These are phyloP conservation scores for Selaginella tamariscina DNA, from an alignment of 75 land plant species.

Conservation along the genomic window DNA sequence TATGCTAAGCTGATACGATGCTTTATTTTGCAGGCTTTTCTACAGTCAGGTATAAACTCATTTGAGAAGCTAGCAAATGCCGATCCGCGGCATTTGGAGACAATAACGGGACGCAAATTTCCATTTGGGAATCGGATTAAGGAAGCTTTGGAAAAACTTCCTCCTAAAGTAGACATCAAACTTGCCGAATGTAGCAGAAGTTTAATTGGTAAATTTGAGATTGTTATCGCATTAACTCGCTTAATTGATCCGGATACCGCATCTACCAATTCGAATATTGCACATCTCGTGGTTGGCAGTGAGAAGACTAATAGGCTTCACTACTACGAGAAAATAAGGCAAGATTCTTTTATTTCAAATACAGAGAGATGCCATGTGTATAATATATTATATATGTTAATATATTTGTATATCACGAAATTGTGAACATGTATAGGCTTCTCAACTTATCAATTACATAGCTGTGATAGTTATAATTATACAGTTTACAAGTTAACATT, in stretches of 20 bases:
- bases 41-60: slow-evolving; percentile 55
- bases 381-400: no score
- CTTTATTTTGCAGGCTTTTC: slow-evolving; percentile 55
- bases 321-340: not conserved
- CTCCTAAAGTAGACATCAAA: slow-evolving; percentile 71
- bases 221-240: not conserved
- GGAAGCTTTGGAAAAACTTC: slow-evolving; percentile 47
- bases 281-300: not conserved
- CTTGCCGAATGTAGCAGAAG: slow-evolving; percentile 24
- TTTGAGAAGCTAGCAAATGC: slow-evolving; percentile 62
- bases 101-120: slow-evolving; percentile 79
- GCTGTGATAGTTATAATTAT: no score
- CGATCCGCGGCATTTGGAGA: slow-evolving; percentile 88
- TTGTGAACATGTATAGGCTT: no score
- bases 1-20: no score
- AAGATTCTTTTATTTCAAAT: not conserved
- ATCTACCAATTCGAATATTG: not conserved
- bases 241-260: not conserved
- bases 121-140: slow-evolving; percentile 96
- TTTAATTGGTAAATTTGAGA: not conserved
- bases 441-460: no score
- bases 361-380: no score
- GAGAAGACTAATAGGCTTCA: not conserved
- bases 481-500: no score
- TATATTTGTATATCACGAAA: no score